These are phyloP conservation scores for Monosporascus ibericus DNA, from an alignment of 2,329 filamentous ascomycete genomes.

Conservation along the genomic window DNA sequence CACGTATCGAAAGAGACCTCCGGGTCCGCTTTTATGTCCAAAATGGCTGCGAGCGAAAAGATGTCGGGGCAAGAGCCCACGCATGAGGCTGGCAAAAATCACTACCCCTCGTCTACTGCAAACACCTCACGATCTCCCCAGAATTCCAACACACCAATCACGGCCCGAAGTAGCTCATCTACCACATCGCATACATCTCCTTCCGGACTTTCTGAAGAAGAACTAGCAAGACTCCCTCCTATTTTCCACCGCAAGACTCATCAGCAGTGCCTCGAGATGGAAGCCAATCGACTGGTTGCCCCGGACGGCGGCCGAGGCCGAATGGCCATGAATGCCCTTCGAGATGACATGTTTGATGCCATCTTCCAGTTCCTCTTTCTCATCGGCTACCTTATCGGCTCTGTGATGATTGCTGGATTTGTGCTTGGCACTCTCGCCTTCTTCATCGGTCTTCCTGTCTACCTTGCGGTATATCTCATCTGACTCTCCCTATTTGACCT, in stretches of 20 bases:
- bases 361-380: neutral
- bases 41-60: constrained; percentile 3
- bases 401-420: neutral
- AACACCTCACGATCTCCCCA: neutral
- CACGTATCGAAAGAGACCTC: neutral
- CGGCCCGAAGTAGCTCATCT: constrained; percentile 1
- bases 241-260: neutral
- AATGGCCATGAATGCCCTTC: neutral
- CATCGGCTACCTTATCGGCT: constrained; percentile 1
- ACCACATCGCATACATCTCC: neutral
- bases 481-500: constrained; percentile 1
- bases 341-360: constrained; percentile 1
- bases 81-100: neutral
- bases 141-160: neutral
- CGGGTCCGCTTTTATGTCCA: neutral
- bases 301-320: neutral
- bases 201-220: neutral
- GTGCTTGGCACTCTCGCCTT: neutral
- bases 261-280: neutral
- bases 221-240: neutral
- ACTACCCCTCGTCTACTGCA: neutral
- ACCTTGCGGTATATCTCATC: neutral
- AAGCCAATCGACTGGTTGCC: neutral
- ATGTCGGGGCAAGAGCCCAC: constrained; percentile 2
- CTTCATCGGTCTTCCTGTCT: neutral